phyloP scores from a whole-genome alignment of 176 grass and related monocot species.

The Ananas comosus region DNA sequence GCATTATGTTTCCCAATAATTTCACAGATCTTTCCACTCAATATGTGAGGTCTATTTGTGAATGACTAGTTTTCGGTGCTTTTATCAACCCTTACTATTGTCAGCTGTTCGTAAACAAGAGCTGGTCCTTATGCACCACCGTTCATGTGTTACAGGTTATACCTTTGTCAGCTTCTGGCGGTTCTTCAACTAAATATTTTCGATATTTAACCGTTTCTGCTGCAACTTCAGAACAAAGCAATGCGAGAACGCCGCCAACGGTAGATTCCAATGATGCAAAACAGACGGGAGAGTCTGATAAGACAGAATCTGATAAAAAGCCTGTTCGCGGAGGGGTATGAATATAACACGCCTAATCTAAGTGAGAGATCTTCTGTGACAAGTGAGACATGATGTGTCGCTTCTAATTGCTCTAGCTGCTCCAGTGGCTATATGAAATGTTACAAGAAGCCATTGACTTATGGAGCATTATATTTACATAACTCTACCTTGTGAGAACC shows the following conservation, averaged over 20 bases:
- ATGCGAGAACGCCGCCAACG: constrained; percentile 14
- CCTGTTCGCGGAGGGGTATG: constrained; percentile 58
- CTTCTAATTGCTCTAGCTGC: neutral
- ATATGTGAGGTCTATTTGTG: neutral
- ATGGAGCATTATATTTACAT: too few relatives aligned
- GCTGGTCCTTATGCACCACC: neutral
- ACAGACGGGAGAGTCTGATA: constrained; percentile 19
- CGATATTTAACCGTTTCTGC: constrained; percentile 18
- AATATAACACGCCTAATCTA: neutral
- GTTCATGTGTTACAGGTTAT: constrained; percentile 18
- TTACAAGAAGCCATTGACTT: too few relatives aligned
- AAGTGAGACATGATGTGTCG: neutral
- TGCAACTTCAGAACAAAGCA: constrained; percentile 23
- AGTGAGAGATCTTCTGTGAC: neutral
- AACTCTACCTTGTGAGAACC: too few relatives aligned
- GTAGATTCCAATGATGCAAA: constrained; percentile 24
- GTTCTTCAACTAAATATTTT: constrained; percentile 2
- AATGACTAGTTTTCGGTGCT: neutral
- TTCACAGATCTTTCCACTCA: neutral
- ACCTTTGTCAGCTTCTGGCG: neutral
- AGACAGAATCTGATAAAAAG: constrained; percentile 31
- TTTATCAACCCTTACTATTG: neutral
- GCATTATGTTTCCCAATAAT: neutral
- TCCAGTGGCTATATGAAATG: too few relatives aligned
- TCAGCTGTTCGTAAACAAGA: neutral